Base-by-base conservation (phyloP, 192 early-diverging fungal species). In the Phycomyces blakesleeanus region DNA sequence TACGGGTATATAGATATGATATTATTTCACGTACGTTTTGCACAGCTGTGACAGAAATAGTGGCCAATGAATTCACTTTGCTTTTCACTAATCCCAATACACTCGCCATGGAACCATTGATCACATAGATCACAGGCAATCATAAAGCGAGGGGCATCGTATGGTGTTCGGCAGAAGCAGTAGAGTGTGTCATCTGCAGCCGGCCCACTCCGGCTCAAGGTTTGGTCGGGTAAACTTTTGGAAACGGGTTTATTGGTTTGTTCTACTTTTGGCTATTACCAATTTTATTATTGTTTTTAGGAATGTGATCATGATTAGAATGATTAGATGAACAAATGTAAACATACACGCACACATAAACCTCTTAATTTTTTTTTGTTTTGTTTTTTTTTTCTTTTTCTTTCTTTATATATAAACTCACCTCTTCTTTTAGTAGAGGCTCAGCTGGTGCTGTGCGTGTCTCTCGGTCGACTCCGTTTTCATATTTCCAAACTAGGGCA, bases 41-140 rank as follows among this genome's bases (percentile, higher is more conserved):
- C n/a, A 24, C 89, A 90, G 24, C 52, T 59, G n/a, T 78, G 77
- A 67, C 89, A 91, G 56, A 78, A 85, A 27, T 83, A 91, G 55
- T 76, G 76, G 55, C 85, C 87, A 14, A 89, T 79, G 39, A 69
- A 59, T 11, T 79, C 73, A 9, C 76, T 81, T 34, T 84, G 74
- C 12, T 75, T 76, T 40, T 78, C 74, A 21, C 76, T 73, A 54
- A 91, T 73, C 1, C 82, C 82, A 3, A 91, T 83, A 52, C 89
- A 91, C 12, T 76, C 74, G 39, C 87, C 85, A 77, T 91, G 89
- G 60, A 77, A 91, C 89, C 89, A 91, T 55, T 80, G 82, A 59
- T 84, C 80, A 61, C 89, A 91, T 15, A 59, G 63, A 57, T 91
- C 89, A 67, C 89, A 91, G 0, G 76, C 79, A 74, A 91, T 89